Base-by-base conservation (phyloP, 192 early-diverging fungal genomes). In the Rhizophlyctis rosea region DNA sequence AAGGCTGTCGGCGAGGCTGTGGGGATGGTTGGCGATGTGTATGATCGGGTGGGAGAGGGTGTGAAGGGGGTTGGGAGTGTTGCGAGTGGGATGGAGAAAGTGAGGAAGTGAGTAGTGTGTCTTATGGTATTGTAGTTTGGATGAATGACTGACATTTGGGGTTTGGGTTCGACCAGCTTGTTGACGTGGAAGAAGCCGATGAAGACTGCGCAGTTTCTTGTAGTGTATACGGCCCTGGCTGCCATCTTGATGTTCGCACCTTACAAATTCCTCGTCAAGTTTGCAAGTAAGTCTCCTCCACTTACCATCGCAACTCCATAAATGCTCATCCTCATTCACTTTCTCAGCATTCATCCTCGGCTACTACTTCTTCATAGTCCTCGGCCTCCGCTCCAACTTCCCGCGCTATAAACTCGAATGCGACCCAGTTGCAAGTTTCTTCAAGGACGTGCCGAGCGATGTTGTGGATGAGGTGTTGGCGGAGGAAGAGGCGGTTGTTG, bases 11-110 rank as follows among this genome's bases (percentile, higher is more conserved):
- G n/a, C n/a, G n/a, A n/a, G n/a, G n/a, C n/a, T n/a, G n/a, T n/a
- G n/a, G n/a, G n/a, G n/a, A n/a, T n/a, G n/a, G 9, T 65, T 16
- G 64, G 64, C 14, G 64, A 65, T 25, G 16, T 57, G 44, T 65
- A 65, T 34, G 64, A 56, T 5, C 11, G 55, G 28, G 64, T 58
- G n/a, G 64, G 64, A 0, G 21, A 58, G 36, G 64, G 54, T 14
- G 27, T 65, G 3, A 21, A 58, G 54, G 64, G 50, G 21, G 64
- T 47, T 25, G 35, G 29, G 16, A 58, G 64, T 34, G 56, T 48
- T 23, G 27, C n/a, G n/a, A n/a, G n/a, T n/a, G n/a, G n/a, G 5
- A 29, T 65, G 55, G 64, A 65, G 28, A 65, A 65, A 47, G 29
- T 65, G 24, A 65, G 58, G 50, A 65, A 65, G 64, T 65, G 49